Base-by-base conservation (phyloP, 768 basidiomycete species). In the Termitomyces sp. region DNA sequence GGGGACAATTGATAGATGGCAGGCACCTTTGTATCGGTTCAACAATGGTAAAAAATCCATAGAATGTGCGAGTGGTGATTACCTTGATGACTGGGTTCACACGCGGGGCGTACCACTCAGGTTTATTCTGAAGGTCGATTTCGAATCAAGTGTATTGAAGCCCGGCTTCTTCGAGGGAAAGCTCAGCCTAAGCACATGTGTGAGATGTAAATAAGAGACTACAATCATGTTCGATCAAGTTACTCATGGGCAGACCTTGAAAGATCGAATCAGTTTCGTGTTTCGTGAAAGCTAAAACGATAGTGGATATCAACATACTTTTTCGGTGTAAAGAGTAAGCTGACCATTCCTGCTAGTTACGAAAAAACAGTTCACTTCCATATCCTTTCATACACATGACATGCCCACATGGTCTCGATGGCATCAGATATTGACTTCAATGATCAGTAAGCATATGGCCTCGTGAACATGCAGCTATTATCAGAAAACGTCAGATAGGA, bases 221-320 rank as follows among this genome's bases (percentile, higher is more conserved):
- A 44, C 2, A 5, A 24, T 7, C 21, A 1, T 21, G 24, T 1
- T 24, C 46, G 32, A 40, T 17, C 9, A 12, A 62, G 71, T 1
- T 64, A 82, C 82, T 60, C 83, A 84, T 1, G 83, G 83, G 66
- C 82, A 85, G 45, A 77, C 65, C 83, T 84, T 50, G 26, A 7
- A 14, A 15, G 45, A 10, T 9, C 30, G 9, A 9, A 35, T 10
- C 28, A 17, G 9, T 21, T 24, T 37, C 5, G 10, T n/a, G n/a
- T n/a, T n/a, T n/a, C n/a, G n/a, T n/a, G n/a, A n/a, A n/a, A n/a
- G n/a, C n/a, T n/a, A n/a, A n/a, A n/a, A n/a, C n/a, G n/a, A n/a
- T n/a, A n/a, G n/a, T n/a, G n/a, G n/a, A n/a, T n/a, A n/a, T n/a
- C n/a, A 30, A 58, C 53, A 40, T 51, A 55, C 58, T 47, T 49